A percentile compares a stretch with the other conserved stretches of the same genome.
These are phyloP conservation scores for Cicer arietinum DNA, from an alignment of 306 rosid genomes.

Conservation along the genomic window DNA sequence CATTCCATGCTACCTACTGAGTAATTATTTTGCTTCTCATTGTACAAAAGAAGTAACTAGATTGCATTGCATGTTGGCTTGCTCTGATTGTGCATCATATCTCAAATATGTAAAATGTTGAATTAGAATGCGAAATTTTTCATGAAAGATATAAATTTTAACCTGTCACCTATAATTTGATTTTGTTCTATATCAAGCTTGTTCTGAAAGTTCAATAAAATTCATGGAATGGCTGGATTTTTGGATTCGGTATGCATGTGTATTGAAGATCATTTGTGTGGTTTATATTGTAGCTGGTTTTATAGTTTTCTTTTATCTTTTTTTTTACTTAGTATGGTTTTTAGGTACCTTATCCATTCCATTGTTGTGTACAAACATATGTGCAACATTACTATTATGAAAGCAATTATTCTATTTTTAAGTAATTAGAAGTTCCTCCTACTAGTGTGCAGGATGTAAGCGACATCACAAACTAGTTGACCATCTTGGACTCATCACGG, in stretches of 20 bases:
- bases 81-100: slow-evolving; percentile 6
- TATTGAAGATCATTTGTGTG: slow-evolving; percentile 13
- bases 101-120: not conserved
- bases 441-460: slow-evolving; percentile 85
- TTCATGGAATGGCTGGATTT: slow-evolving; percentile 13
- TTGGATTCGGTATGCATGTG: slow-evolving; percentile 10
- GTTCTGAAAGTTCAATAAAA: slow-evolving; percentile 11
- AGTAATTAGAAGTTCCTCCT: slow-evolving; percentile 46
- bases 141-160: slow-evolving; percentile 2
- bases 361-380: not conserved
- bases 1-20: slow-evolving; percentile 8
- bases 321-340: slow-evolving; percentile 3
- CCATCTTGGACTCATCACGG: slow-evolving; percentile 76
- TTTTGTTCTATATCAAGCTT: not conserved
- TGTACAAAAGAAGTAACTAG: not conserved
- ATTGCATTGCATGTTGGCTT: slow-evolving; percentile 19
- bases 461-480: slow-evolving; percentile 81
- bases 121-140: not conserved
- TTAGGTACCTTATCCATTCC: slow-evolving; percentile 11
- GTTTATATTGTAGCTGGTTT: slow-evolving; percentile 22
- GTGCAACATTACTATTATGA: not conserved
- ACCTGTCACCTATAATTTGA: not conserved
- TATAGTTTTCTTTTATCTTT: slow-evolving; percentile 9
- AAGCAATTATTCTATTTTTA: slow-evolving; percentile 35
- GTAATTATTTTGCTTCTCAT: slow-evolving; percentile 25